Evolutionary conservation across 495 filamentous ascomycete genomes (phyloP).

Genomic region (Cladorrhinum samala): DNA sequence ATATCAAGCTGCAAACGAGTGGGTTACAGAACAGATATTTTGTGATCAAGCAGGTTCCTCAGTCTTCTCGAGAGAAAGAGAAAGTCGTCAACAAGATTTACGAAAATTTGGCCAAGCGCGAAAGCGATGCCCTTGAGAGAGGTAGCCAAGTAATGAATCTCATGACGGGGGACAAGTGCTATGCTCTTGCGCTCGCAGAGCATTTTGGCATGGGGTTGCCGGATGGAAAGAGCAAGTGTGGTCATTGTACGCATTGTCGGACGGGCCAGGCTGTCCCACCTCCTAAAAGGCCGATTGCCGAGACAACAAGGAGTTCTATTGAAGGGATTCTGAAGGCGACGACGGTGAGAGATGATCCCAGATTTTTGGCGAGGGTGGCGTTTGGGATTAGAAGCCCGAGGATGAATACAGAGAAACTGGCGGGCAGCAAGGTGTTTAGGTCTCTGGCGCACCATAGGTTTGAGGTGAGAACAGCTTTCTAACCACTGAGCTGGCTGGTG

Average conservation of each 20-base stretch:
- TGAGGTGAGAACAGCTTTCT: conserved; percentile 32
- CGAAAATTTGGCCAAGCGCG: conserved; percentile 40
- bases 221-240: conserved; percentile 36
- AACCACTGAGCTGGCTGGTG: neutral
- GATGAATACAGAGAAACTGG: conserved; percentile 36
- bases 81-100: conserved; percentile 39
- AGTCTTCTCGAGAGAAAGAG: conserved; percentile 28
- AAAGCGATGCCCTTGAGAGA: conserved; percentile 43
- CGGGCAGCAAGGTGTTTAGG: conserved; percentile 38
- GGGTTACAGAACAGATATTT: conserved; percentile 47
- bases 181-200: conserved; percentile 41
- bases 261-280: conserved; percentile 34
- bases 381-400: conserved; percentile 55
- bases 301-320: conserved; percentile 33
- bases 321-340: conserved; percentile 34
- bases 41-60: conserved; percentile 41
- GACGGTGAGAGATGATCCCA: conserved; percentile 45
- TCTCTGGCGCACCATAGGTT: conserved; percentile 47
- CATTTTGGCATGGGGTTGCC: conserved; percentile 51
- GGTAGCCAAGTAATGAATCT: conserved; percentile 43
- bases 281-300: conserved; percentile 13
- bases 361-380: conserved; percentile 48
- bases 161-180: conserved; percentile 42
- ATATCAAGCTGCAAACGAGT: conserved; percentile 41
- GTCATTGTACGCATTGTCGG: conserved; percentile 48